Evolutionary conservation across 306 rosid genomes (phyloP), one percentile per base, ranked within the genome.

Genomic region (Rosa persica): DNA sequence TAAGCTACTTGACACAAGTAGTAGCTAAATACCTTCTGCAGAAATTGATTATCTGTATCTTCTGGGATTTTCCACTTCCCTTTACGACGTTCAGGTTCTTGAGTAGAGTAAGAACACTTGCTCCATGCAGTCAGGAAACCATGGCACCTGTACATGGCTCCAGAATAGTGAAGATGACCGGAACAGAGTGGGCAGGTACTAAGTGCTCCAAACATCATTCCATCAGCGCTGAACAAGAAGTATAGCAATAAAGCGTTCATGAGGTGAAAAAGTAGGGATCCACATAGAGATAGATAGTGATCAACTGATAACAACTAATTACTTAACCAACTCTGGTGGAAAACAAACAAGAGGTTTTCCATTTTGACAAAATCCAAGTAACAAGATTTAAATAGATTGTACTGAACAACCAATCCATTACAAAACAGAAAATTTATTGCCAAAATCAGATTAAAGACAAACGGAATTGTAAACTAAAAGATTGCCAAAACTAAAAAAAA

Each of bases 191-290:
- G 89, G 83, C 99, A 95, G 65, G 71, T 81, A 62, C 78, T 80
- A 82, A 93, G 98, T 73, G 87, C 91, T 90, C 99, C 99, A 91
- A 92, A 95, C 93, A 95, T 88, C 99, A 95, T 95, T 68, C 96
- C 99, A 81, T 95, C 99, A 55, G 93, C 96, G 78, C 99, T 95
- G 76, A 70, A 74, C 34, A 81, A 68, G 65, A 65, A 55, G 20
- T 72, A 15, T n/a, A 73, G 47, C 67, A 78, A 73, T n/a, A 55
- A 43, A 72, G 62, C 44, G 19, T 69, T 58, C 34, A 67, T 61
- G 16, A 25, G 70, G 80, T 12, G 67, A 61, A 67, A 60, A 23
- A 27, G 49, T 34, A 25, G 46, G 38, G 57, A 34, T 52, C 40
- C 54, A 66, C 52, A 19, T 52, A 66, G 58, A 73, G 51, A 13